Conservation (phyloP, 208 protist species). For the Crithidia sp. region DNA sequence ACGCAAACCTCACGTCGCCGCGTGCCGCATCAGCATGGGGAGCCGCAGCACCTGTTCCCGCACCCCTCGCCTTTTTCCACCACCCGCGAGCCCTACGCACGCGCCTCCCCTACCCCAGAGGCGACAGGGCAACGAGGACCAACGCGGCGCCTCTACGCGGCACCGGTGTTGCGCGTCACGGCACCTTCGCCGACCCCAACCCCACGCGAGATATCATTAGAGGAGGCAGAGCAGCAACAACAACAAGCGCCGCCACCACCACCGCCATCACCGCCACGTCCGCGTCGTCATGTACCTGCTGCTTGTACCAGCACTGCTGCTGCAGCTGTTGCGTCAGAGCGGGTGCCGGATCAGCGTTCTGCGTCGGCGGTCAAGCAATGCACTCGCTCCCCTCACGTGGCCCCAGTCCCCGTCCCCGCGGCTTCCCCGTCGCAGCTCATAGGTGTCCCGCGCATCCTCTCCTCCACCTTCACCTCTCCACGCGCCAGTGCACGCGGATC, state of each 20-base stretch:
- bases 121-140: background rate
- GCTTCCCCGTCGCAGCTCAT: conserved; percentile 11
- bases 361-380: background rate
- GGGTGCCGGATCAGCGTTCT: background rate
- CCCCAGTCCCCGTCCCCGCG: background rate
- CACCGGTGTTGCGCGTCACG: background rate
- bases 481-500: background rate
- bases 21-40: too few species aligned
- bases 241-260: background rate
- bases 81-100: conserved; percentile 11
- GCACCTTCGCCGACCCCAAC: conserved; percentile 30
- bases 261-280: background rate
- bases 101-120: background rate
- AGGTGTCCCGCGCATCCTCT: conserved; percentile 14
- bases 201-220: background rate
- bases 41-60: background rate
- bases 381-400: background rate
- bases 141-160: too few species aligned
- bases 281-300: background rate
- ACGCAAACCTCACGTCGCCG: conserved; percentile 31
- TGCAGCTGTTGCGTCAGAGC: too few species aligned
- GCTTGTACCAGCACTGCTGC: too few species aligned
- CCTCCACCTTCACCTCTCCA: conserved; percentile 13
- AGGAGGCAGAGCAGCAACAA: background rate
- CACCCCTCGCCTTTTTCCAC: conserved; percentile 17